These are phyloP conservation scores for Solanum virginianum DNA, from an alignment of 257 asterid species.

Conservation along the genomic window DNA sequence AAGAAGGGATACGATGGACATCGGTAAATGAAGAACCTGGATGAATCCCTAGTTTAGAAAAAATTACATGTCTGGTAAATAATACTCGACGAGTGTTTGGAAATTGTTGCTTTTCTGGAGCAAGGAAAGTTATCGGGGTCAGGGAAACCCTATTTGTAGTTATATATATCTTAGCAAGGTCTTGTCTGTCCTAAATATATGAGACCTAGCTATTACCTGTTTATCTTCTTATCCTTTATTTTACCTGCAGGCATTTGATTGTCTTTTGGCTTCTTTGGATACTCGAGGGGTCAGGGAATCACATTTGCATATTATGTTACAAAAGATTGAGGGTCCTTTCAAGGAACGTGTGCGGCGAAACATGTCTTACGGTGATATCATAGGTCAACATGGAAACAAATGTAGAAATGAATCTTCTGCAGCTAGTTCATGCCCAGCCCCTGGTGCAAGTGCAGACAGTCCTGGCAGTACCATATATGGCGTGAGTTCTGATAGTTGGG, in stretches of 20 bases:
- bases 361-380: slow-evolving; percentile 4
- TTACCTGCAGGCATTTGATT: slow-evolving; percentile 69
- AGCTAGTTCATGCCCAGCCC: slow-evolving; percentile 21
- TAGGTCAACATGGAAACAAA: slow-evolving; percentile 2
- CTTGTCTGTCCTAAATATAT: not conserved
- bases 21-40: not conserved
- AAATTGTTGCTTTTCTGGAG: not conserved
- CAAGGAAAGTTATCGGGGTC: not conserved
- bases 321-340: slow-evolving; percentile 69
- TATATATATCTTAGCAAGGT: not conserved
- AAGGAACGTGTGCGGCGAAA: slow-evolving; percentile 43
- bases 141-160: not conserved
- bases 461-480: slow-evolving; percentile 45
- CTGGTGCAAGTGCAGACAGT: slow-evolving; percentile 32
- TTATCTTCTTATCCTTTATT: not conserved
- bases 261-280: slow-evolving; percentile 69
- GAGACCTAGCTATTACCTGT: not conserved
- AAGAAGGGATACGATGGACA: not conserved
- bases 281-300: slow-evolving; percentile 92
- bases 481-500: slow-evolving; percentile 30
- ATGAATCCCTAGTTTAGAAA: not conserved
- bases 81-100: not conserved
- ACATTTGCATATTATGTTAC: slow-evolving; percentile 87
- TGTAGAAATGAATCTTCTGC: slow-evolving; percentile 29
- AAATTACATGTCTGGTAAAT: not conserved